These are phyloP conservation scores for Rhodotorula babjevae DNA, from an alignment of 768 basidiomycete species.

Conservation along the genomic window DNA sequence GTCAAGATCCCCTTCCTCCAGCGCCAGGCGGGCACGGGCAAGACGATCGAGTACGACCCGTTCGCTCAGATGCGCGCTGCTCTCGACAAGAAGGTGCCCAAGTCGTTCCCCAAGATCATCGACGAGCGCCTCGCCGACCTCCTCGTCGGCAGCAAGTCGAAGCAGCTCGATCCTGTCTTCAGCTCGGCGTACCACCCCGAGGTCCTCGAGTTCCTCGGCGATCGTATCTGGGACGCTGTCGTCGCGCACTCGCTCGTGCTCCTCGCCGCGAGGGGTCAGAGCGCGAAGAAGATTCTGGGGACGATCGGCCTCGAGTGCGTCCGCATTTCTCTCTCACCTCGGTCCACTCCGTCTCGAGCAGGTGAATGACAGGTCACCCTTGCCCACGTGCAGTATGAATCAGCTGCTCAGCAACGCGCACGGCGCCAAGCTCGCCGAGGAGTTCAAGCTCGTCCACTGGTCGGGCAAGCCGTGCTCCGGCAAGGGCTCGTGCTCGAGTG, in stretches of 20 bases:
- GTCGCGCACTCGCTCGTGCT: not conserved
- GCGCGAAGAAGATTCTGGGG: not conserved
- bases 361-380: not conserved
- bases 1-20: not conserved
- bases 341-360: too few species aligned
- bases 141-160: not conserved
- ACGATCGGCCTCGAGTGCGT: not conserved
- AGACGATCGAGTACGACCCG: not conserved
- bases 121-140: not conserved
- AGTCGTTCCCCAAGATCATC: not conserved
- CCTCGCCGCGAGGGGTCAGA: not conserved
- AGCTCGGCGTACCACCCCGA: constrained; percentile 7
- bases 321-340: not conserved
- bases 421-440: not conserved
- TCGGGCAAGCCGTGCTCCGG: too few species aligned
- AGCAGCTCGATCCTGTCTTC: not conserved
- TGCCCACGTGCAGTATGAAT: too few species aligned
- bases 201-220: constrained; percentile 14
- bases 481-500: too few species aligned
- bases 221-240: not conserved
- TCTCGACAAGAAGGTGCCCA: not conserved
- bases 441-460: not conserved
- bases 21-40: not conserved
- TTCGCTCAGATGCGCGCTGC: not conserved
- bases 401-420: not conserved